Percentiles rank a stretch among this genome's conserved stretches.
These are phyloP conservation scores for Chlamydomonas eustigma DNA, from an alignment of 139 green algal genomes.

Conservation along the genomic window DNA sequence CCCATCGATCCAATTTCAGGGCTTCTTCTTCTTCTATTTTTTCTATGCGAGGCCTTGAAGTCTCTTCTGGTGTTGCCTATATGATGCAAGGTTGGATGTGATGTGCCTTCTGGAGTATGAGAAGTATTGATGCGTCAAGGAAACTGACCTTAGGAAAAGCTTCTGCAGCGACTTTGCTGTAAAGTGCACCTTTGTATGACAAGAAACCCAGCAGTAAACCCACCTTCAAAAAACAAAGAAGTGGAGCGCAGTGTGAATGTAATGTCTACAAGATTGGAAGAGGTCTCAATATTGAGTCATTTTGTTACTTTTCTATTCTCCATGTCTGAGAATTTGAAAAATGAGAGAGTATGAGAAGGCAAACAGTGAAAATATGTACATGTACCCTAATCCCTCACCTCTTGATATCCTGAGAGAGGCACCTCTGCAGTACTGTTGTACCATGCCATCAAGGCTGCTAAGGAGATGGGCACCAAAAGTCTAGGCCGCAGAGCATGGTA, in stretches of 20 bases:
- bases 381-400: not conserved
- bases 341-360: not conserved
- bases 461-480: slow-evolving; percentile 51
- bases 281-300: too few relatives aligned
- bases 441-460: slow-evolving; percentile 21
- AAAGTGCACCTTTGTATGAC: slow-evolving; percentile 58
- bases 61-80: not conserved
- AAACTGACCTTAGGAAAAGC: not conserved
- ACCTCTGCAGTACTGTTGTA: slow-evolving; percentile 16
- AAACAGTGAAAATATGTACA: not conserved
- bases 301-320: too few relatives aligned
- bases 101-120: not conserved
- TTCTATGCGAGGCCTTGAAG: not conserved
- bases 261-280: too few relatives aligned
- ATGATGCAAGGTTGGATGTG: not conserved
- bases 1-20: slow-evolving; percentile 10
- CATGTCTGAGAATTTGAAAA: too few relatives aligned
- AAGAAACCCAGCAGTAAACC: slow-evolving; percentile 30
- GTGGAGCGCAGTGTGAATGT: too few relatives aligned
- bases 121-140: not conserved
- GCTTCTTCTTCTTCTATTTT: slow-evolving; percentile 6
- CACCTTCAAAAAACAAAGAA: slow-evolving; percentile 13
- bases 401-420: too few relatives aligned
- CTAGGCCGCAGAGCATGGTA: slow-evolving; percentile 44
- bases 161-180: slow-evolving; percentile 53